These are phyloP conservation scores for Choiromyces venosus DNA, from an alignment of 495 filamentous ascomycete genomes.

Conservation along the genomic window DNA sequence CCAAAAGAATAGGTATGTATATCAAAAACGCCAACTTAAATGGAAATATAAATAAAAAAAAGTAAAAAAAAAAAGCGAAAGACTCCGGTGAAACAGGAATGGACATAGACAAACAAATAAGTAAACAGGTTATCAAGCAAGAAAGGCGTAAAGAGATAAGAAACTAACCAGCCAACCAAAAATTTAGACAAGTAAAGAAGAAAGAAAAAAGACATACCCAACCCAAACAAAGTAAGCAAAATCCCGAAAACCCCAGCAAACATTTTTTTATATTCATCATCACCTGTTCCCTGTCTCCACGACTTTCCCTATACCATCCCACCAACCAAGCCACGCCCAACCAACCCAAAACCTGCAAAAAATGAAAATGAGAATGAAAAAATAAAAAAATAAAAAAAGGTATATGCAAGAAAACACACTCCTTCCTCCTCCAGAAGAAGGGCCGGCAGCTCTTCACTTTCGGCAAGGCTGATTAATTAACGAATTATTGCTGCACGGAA, in stretches of 20 bases:
- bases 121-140: background rate
- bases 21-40: background rate
- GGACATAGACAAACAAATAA: too few species aligned
- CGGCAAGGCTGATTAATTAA: background rate
- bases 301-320: background rate
- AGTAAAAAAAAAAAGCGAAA: slow-evolving; percentile 10
- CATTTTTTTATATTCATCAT: slow-evolving; percentile 16
- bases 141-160: too few species aligned
- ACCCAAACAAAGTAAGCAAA: background rate
- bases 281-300: slow-evolving; percentile 16
- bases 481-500: background rate
- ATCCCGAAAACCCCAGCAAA: slow-evolving; percentile 15
- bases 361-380: background rate
- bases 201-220: slow-evolving; percentile 5
- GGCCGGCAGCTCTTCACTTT: too few species aligned
- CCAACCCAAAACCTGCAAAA: background rate
- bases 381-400: slow-evolving; percentile 18
- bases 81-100: background rate
- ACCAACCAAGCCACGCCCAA: background rate
- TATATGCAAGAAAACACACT: slow-evolving; percentile 22
- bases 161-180: background rate
- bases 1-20: background rate
- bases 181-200: slow-evolving; percentile 9
- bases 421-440: background rate
- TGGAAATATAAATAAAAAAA: background rate